A percentile compares a stretch with the other conserved stretches of the same genome.
Evolutionary conservation across 169 alveolate species (phyloP).

Genomic region (Eimeria sp.): DNA sequence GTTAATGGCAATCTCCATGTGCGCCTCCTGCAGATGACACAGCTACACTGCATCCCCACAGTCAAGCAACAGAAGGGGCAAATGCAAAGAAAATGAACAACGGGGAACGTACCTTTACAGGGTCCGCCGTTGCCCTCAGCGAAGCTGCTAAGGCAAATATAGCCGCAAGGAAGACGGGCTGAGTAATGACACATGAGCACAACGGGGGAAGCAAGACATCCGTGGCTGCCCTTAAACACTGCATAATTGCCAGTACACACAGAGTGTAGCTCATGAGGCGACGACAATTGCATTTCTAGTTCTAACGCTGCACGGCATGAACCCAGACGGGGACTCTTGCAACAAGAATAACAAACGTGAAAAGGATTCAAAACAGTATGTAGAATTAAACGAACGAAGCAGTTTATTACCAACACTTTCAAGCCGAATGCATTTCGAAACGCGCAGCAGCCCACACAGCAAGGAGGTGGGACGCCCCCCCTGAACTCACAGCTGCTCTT

Average conservation of each 20-base stretch:
- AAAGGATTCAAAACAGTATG: neutral
- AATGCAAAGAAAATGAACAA: too few relatives aligned
- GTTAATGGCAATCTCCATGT: conserved; percentile 92
- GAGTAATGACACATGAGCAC: neutral
- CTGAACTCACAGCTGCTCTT: conserved; percentile 32
- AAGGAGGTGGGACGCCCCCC: neutral
- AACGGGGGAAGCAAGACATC: neutral
- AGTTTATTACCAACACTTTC: neutral
- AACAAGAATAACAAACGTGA: neutral
- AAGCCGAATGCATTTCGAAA: neutral
- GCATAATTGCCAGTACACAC: too few relatives aligned
- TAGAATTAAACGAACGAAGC: neutral
- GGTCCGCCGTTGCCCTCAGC: conserved; percentile 34
- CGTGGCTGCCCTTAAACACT: neutral
- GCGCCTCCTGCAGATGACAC: conserved; percentile 85
- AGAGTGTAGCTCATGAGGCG: neutral
- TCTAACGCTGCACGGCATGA: neutral
- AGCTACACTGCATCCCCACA: neutral
- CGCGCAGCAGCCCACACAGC: conserved; percentile 23
- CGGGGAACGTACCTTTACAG: conserved; percentile 33
- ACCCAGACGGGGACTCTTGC: neutral
- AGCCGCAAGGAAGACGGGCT: conserved; percentile 22
- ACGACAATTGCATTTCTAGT: neutral
- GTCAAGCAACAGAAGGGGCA: neutral
- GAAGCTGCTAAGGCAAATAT: conserved; percentile 22